These are phyloP conservation scores for Kondoa malvinella DNA, from an alignment of 768 basidiomycete genomes.

Conservation along the genomic window DNA sequence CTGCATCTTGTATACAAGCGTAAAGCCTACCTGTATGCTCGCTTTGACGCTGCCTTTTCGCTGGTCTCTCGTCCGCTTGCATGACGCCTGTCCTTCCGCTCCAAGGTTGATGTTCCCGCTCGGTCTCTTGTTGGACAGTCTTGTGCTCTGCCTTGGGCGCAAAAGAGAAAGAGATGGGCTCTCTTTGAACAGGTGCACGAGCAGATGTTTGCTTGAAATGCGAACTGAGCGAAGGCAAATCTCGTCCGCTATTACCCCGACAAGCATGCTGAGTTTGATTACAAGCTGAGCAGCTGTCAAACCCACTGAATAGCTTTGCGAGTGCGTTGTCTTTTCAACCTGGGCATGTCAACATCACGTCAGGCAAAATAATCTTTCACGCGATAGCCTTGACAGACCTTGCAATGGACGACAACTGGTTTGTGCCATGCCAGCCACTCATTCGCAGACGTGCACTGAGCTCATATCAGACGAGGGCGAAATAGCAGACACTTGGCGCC, in stretches of 20 bases:
- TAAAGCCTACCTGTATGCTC: neutral
- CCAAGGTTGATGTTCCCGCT: neutral
- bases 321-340: neutral
- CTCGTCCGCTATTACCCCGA: neutral
- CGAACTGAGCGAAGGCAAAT: slow-evolving; percentile 7
- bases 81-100: too few species aligned
- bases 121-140: neutral
- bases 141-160: neutral
- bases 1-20: neutral
- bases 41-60: neutral
- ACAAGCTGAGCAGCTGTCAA: neutral
- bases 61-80: neutral
- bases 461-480: too few species aligned
- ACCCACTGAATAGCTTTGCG: neutral
- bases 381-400: neutral
- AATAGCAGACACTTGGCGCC: too few species aligned
- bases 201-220: neutral
- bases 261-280: slow-evolving; percentile 15
- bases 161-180: neutral
- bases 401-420: too few species aligned
- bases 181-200: neutral
- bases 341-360: neutral
- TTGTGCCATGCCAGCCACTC: too few species aligned
- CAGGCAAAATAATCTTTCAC: neutral
- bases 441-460: too few species aligned